Conservation (phyloP, 2,329 filamentous ascomycete species). For the Hypoxylon sp. region DNA sequence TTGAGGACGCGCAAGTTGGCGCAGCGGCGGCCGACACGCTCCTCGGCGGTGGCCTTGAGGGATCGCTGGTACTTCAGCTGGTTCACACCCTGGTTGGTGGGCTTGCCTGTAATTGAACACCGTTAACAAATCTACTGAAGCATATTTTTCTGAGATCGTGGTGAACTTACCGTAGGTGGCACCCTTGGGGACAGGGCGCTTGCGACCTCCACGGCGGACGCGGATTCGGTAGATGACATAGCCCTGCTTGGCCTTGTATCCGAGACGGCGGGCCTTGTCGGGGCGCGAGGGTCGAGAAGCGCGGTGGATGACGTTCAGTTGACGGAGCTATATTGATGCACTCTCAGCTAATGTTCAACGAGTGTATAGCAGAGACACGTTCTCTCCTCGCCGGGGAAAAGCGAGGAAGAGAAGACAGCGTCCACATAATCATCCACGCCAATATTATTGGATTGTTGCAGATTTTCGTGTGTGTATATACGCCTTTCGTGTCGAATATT, state of each 20-base stretch:
- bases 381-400: conserved; percentile 52
- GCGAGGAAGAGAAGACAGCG: conserved; percentile 52
- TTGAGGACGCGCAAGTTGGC: conserved; percentile 99
- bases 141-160: conserved; percentile 9
- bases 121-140: conserved; percentile 33
- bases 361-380: conserved; percentile 88
- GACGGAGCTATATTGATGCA: conserved; percentile 99
- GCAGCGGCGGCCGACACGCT: conserved; percentile 99
- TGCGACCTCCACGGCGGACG: conserved; percentile 98
- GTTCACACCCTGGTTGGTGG: conserved; percentile 99
- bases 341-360: conserved; percentile 99
- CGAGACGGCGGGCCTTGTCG: conserved; percentile 99
- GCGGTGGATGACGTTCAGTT: conserved; percentile 99
- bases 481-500: conserved; percentile 49
- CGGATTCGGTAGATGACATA: conserved; percentile 99
- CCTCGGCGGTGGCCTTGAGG: conserved; percentile 96
- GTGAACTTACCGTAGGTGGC: conserved; percentile 90
- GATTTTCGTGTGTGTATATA: conserved; percentile 49
- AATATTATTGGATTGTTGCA: conserved; percentile 51
- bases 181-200: conserved; percentile 96
- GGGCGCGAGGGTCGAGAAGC: conserved; percentile 97
- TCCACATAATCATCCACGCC: conserved; percentile 56
- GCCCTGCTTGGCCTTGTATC: conserved; percentile 99
- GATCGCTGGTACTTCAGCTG: conserved; percentile 99
- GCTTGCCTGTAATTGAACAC: conserved; percentile 80